A percentile compares a stretch with the other conserved stretches of the same genome.
phyloP scores from a whole-genome alignment of 2,329 filamentous ascomycete species.

The Alternaria sp. region DNA sequence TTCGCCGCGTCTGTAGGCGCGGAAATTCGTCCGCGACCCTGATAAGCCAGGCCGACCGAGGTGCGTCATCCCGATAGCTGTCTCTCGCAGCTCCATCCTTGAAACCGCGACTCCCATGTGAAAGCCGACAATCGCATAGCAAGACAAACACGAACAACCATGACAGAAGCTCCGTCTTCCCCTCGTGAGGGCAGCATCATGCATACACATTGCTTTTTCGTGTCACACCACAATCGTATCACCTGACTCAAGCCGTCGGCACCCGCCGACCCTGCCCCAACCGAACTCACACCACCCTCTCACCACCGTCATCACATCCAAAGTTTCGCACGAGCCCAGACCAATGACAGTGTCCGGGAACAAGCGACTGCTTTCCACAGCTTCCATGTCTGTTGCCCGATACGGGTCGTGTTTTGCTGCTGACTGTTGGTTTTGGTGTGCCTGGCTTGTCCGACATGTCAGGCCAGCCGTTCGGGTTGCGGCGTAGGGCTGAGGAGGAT shows the following conservation, averaged over 20 bases:
- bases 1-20: background rate
- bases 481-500: background rate
- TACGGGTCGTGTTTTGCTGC: background rate
- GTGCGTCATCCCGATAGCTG: background rate
- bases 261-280: conserved; percentile 18
- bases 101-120: background rate
- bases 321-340: background rate
- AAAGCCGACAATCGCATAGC: too few species aligned
- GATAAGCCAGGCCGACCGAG: background rate
- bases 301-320: conserved; percentile 11
- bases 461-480: conserved; percentile 7
- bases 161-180: fast-evolving
- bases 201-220: background rate
- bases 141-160: background rate
- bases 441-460: conserved; percentile 1
- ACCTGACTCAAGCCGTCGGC: conserved; percentile 24
- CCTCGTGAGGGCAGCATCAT: background rate
- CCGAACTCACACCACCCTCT: conserved; percentile 36
- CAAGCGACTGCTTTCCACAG: conserved; percentile 2
- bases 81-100: background rate
- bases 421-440: background rate
- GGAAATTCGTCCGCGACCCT: background rate
- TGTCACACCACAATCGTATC: conserved; percentile 12
- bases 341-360: conserved; percentile 7
- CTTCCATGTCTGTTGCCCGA: background rate